A percentile compares a stretch with the other conserved stretches of the same genome.
Evolutionary conservation across 495 filamentous ascomycete genomes (phyloP).

Genomic region (Trichoderma orchidacearum): DNA sequence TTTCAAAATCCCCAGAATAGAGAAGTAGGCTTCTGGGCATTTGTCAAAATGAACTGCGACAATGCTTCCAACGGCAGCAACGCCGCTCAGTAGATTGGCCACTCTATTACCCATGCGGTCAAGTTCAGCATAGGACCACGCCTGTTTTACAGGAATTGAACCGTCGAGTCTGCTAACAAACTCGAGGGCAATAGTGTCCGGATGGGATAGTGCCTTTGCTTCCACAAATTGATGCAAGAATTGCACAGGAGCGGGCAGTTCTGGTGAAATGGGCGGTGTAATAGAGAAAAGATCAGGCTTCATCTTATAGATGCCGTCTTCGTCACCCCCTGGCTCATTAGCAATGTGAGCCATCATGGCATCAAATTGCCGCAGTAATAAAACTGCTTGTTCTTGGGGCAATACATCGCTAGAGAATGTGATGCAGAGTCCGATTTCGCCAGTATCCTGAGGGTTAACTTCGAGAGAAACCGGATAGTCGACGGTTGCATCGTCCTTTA

Average conservation of each 20-base stretch:
- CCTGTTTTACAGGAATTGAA: conserved; percentile 14
- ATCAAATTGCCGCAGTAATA: conserved; percentile 51
- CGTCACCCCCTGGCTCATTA: conserved; percentile 14
- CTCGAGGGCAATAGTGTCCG: conserved; percentile 41
- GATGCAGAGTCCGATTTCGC: conserved; percentile 39
- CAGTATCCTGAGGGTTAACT: conserved; percentile 36
- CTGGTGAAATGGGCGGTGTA: conserved; percentile 30
- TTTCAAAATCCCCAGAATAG: conserved; percentile 70
- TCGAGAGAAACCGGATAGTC: conserved; percentile 63
- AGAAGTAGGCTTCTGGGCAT: conserved; percentile 62
- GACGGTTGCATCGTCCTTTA: conserved; percentile 23
- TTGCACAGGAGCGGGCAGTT: conserved; percentile 24
- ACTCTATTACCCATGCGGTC: conserved; percentile 46
- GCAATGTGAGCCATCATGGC: conserved; percentile 33
- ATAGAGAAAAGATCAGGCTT: conserved; percentile 34
- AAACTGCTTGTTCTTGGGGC: conserved; percentile 44
- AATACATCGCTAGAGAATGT: conserved; percentile 48
- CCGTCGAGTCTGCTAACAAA: conserved; percentile 35
- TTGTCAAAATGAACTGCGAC: conserved; percentile 72
- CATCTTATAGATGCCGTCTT: conserved; percentile 8
- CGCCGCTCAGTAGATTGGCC: conserved; percentile 34
- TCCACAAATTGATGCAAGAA: conserved; percentile 56
- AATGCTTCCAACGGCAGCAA: conserved; percentile 34
- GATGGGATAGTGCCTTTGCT: conserved; percentile 18
- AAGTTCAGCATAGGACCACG: conserved; percentile 51